Evolutionary conservation across 768 basidiomycete species (phyloP).

Genomic region (Kwoniella heveanensis): DNA sequence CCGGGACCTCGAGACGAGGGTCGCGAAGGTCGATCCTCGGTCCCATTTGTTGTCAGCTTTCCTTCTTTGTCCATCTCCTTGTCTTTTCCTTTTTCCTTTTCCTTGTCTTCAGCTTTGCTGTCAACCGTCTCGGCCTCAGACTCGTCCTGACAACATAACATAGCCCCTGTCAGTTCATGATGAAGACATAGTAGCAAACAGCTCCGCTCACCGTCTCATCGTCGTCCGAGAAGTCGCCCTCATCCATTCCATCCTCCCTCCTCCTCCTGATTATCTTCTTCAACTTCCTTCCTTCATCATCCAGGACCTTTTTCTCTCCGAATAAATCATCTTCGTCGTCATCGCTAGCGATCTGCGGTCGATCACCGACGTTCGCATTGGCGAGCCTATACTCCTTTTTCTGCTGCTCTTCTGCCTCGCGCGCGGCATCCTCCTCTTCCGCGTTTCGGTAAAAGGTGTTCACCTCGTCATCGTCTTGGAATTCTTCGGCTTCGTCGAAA

Average conservation of each 20-base stretch:
- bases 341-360: slow-evolving; percentile 41
- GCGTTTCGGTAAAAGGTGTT: slow-evolving; percentile 47
- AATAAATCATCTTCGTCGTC: slow-evolving; percentile 40
- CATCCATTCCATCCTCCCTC: slow-evolving; percentile 31
- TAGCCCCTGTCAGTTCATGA: too few species aligned
- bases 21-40: slow-evolving; percentile 21
- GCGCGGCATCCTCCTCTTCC: slow-evolving; percentile 48
- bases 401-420: slow-evolving; percentile 36
- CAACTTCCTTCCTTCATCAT: slow-evolving; percentile 42
- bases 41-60: slow-evolving; percentile 3
- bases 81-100: slow-evolving; percentile 17
- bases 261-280: slow-evolving; percentile 43
- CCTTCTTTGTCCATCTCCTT: slow-evolving; percentile 30
- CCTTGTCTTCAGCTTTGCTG: slow-evolving; percentile 16
- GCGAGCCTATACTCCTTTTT: slow-evolving; percentile 48
- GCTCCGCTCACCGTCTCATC: slow-evolving; percentile 30
- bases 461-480: slow-evolving; percentile 51
- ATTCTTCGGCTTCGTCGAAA: slow-evolving; percentile 46
- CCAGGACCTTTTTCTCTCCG: slow-evolving; percentile 32
- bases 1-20: slow-evolving; percentile 34
- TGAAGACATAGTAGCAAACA: too few species aligned
- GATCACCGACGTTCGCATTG: slow-evolving; percentile 47
- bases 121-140: slow-evolving; percentile 28
- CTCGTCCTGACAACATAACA: slow-evolving; percentile 22
- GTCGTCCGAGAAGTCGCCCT: slow-evolving; percentile 15